Evolutionary conservation across 2,329 filamentous ascomycete genomes (phyloP).

Genomic region (Scopulariopsis brevicaulis): DNA sequence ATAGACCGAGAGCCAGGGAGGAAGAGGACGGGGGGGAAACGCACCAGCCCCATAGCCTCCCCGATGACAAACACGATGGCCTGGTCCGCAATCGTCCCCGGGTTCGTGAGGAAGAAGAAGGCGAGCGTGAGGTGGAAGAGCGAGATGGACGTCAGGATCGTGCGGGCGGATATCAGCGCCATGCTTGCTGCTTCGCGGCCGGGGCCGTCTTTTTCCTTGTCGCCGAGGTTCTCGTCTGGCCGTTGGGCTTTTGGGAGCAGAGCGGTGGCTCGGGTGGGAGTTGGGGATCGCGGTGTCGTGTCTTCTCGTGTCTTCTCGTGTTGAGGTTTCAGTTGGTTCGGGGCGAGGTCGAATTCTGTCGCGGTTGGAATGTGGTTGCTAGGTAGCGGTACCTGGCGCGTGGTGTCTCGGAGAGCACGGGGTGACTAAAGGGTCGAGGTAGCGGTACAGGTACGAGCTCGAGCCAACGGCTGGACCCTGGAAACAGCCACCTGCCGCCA

Average conservation of each 20-base stretch:
- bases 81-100: slow-evolving; percentile 63
- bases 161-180: slow-evolving; percentile 70
- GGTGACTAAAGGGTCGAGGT: too few species aligned
- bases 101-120: slow-evolving; percentile 71
- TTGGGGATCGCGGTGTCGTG: not conserved
- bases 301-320: not conserved
- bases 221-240: not conserved
- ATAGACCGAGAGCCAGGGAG: too few species aligned
- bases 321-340: not conserved
- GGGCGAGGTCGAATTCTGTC: not conserved
- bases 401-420: too few species aligned
- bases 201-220: not conserved
- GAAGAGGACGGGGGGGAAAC: slow-evolving; percentile 10
- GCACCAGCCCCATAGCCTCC: slow-evolving; percentile 72
- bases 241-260: too few species aligned
- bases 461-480: too few species aligned
- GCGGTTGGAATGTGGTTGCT: too few species aligned
- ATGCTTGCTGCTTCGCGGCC: slow-evolving; percentile 33
- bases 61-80: slow-evolving; percentile 71
- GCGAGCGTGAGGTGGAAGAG: slow-evolving; percentile 77
- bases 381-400: too few species aligned
- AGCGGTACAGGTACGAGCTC: too few species aligned
- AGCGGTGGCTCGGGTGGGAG: too few species aligned
- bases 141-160: slow-evolving; percentile 70
- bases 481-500: too few species aligned